A percentile compares a stretch with the other conserved stretches of the same genome.
Conservation (phyloP, 2,329 filamentous ascomycete species). For the Rosellinia necatrix region DNA sequence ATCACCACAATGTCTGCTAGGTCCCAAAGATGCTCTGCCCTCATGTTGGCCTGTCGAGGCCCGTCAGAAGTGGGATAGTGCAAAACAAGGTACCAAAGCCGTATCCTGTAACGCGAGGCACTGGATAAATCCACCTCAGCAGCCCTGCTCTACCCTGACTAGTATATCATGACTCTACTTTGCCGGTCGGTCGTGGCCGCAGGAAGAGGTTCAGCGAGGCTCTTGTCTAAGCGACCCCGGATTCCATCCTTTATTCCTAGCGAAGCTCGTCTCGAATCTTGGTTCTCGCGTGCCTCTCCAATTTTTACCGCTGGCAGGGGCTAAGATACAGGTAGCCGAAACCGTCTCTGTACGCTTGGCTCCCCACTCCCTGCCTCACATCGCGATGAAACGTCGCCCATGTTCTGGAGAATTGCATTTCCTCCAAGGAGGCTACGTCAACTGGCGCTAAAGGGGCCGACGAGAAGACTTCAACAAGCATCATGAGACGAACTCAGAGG, state of each 20-base stretch:
- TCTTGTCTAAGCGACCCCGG: slow-evolving; percentile 1
- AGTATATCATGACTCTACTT: no score
- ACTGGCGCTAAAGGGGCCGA: not conserved
- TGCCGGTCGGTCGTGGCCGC: no score
- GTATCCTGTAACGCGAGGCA: no score
- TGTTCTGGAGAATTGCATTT: slow-evolving; percentile 7
- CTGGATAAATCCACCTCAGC: no score
- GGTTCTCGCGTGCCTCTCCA: slow-evolving; percentile 9
- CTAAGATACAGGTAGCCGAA: slow-evolving; percentile 10
- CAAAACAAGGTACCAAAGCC: no score
- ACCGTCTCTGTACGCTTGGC: slow-evolving; percentile 2
- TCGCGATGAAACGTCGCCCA: slow-evolving; percentile 4
- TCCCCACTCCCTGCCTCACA: slow-evolving; percentile 13
- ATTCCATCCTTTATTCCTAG: not conserved
- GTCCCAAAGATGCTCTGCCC: no score
- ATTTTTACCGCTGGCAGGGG: not conserved
- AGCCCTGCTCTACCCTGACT: no score
- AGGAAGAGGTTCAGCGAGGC: no score
- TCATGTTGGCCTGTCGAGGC: no score
- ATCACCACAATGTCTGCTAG: no score
- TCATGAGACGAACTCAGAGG: slow-evolving; percentile 11
- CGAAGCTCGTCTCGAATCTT: slow-evolving; percentile 6
- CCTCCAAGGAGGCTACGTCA: not conserved
- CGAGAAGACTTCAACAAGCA: not conserved
- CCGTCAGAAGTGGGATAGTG: no score